These are phyloP conservation scores for Drechslera avenae DNA, from an alignment of 2,329 filamentous ascomycete species.

Conservation along the genomic window DNA sequence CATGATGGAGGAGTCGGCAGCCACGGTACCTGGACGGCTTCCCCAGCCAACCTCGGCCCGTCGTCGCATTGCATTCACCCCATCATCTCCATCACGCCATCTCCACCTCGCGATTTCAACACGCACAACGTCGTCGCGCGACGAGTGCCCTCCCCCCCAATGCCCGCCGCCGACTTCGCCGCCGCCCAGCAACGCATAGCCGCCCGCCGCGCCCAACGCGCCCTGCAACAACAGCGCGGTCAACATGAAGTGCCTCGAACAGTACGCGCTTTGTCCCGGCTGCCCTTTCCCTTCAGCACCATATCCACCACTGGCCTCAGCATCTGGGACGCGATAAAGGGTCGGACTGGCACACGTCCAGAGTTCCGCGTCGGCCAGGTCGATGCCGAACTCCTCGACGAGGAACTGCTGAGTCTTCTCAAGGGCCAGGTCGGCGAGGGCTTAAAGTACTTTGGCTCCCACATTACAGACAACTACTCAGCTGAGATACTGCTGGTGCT, in stretches of 20 bases:
- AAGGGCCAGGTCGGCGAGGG: slow-evolving; percentile 86
- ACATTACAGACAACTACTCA: slow-evolving; percentile 84
- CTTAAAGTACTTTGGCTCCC: slow-evolving; percentile 79
- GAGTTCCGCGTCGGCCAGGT: slow-evolving; percentile 94
- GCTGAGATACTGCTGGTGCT: slow-evolving; percentile 81
- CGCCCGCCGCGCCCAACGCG: slow-evolving; percentile 77
- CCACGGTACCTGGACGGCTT: slow-evolving; percentile 2
- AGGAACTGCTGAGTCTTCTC: slow-evolving; percentile 85
- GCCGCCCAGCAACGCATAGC: slow-evolving; percentile 87
- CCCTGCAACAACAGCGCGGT: slow-evolving; percentile 61
- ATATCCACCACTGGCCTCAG: slow-evolving; percentile 57
- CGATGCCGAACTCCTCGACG: slow-evolving; percentile 91
- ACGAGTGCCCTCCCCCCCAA: slow-evolving; percentile 28
- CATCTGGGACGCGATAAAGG: slow-evolving; percentile 73
- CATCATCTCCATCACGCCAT: slow-evolving; percentile 18
- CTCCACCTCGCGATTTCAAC: background rate
- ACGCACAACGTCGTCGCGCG: slow-evolving; percentile 1
- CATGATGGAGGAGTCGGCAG: background rate
- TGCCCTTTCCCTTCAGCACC: slow-evolving; percentile 64
- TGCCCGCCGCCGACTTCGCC: slow-evolving; percentile 71
- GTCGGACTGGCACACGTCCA: slow-evolving; percentile 78
- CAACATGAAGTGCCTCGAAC: slow-evolving; percentile 52
- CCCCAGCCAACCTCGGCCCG: slow-evolving; percentile 37
- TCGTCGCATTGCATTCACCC: slow-evolving; percentile 7
- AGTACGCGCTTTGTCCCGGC: slow-evolving; percentile 50